A percentile compares a stretch with the other conserved stretches of the same genome.
Evolutionary conservation across 805 yeast genomes (phyloP).

Genomic region (Metschnikowia kunwiensis): DNA sequence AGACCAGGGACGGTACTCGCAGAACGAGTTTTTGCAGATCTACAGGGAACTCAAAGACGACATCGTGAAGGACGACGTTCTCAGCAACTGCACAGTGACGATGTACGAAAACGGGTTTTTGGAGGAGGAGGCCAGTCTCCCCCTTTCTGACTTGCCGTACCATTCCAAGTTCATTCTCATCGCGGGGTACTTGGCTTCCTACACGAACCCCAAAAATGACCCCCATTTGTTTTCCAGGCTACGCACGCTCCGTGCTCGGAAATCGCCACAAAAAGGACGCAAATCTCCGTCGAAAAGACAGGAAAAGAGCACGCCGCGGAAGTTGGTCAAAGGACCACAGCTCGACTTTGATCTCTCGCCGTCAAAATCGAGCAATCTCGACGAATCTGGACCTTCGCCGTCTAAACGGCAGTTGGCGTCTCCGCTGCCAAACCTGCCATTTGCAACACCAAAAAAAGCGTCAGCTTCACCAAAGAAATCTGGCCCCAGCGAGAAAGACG

Average conservation of each 20-base stretch:
- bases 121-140: conserved; percentile 19
- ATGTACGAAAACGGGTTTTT: conserved; percentile 23
- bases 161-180: conserved; percentile 70
- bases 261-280: too few relatives aligned
- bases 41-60: conserved; percentile 31
- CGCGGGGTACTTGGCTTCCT: conserved; percentile 83
- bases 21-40: conserved; percentile 32
- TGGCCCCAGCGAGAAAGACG: too few relatives aligned
- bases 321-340: too few relatives aligned
- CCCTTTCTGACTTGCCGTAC: conserved; percentile 47
- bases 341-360: neutral
- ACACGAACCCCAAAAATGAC: conserved; percentile 67
- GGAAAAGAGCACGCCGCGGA: neutral
- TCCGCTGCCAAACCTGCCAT: conserved; percentile 5
- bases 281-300: conserved; percentile 38
- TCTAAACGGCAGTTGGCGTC: neutral
- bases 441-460: too few relatives aligned
- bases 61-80: conserved; percentile 29
- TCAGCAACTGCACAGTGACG: conserved; percentile 30
- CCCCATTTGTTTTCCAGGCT: conserved; percentile 65
- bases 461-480: too few relatives aligned
- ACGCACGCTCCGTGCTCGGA: conserved; percentile 23
- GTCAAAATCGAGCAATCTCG: neutral
- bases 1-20: conserved; percentile 18
- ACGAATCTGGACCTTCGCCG: neutral